These are phyloP conservation scores for Naumovozyma baii DNA, from an alignment of 805 yeast species.

Conservation along the genomic window DNA sequence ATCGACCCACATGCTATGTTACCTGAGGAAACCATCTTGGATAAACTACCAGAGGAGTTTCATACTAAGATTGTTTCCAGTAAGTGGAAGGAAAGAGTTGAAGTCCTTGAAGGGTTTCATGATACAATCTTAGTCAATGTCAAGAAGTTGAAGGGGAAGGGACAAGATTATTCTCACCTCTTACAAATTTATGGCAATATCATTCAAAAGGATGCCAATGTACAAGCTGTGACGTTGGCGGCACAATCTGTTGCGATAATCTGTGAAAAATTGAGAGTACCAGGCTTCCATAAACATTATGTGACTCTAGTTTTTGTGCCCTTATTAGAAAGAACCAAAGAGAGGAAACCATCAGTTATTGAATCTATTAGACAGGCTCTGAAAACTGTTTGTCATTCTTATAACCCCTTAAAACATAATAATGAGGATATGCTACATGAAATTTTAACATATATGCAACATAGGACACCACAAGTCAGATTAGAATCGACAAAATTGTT, in stretches of 20 bases:
- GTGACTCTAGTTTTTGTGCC: constrained; percentile 43
- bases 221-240: constrained; percentile 74
- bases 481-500: constrained; percentile 60
- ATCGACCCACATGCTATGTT: constrained; percentile 64
- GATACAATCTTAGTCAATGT: constrained; percentile 41
- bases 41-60: constrained; percentile 58
- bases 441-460: constrained; percentile 48
- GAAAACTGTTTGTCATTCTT: constrained; percentile 49
- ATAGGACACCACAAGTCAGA: constrained; percentile 77
- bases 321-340: constrained; percentile 74
- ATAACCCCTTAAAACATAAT: constrained; percentile 29
- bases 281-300: constrained; percentile 44
- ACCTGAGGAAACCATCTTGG: constrained; percentile 58
- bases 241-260: constrained; percentile 54
- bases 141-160: constrained; percentile 39
- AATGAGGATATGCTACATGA: constrained; percentile 44
- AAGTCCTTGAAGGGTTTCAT: constrained; percentile 55
- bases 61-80: constrained; percentile 44
- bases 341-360: constrained; percentile 69
- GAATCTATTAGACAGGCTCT: constrained; percentile 62
- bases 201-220: constrained; percentile 71
- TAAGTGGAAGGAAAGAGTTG: constrained; percentile 91
- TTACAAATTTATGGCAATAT: constrained; percentile 57
- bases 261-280: constrained; percentile 53
- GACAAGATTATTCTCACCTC: constrained; percentile 58